Conservation (phyloP, 257 asterid species). For the Solanum bulbocastanum region DNA sequence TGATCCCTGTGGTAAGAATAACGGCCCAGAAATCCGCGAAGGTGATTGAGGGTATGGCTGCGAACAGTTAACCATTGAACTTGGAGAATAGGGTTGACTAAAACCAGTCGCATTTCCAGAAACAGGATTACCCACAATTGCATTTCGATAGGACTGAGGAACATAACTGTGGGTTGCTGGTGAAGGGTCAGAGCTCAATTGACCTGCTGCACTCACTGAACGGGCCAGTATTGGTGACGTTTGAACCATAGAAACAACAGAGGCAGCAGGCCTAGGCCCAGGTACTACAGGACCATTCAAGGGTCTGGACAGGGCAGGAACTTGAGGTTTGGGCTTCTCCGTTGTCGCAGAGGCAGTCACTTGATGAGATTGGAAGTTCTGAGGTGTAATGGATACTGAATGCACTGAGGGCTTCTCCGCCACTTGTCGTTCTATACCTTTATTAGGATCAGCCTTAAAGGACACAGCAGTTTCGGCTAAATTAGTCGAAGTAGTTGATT, state of each 20-base stretch:
- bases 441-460: conserved; percentile 25
- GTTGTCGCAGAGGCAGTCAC: conserved; percentile 12
- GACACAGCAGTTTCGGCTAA: conserved; percentile 24
- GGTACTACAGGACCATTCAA: conserved; percentile 70
- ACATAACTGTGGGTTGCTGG: conserved; percentile 38
- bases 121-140: conserved; percentile 49
- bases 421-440: conserved; percentile 21
- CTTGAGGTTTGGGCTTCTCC: conserved; percentile 37
- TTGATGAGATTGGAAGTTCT: conserved; percentile 20
- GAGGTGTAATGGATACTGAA: conserved; percentile 13
- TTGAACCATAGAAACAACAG: conserved; percentile 43
- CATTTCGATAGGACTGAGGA: conserved; percentile 84
- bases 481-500: conserved; percentile 14
- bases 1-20: conserved; percentile 29
- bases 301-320: conserved; percentile 62
- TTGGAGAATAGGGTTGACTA: conserved; percentile 36
- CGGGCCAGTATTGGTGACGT: conserved; percentile 53
- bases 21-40: conserved; percentile 29
- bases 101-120: conserved; percentile 35
- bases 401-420: conserved; percentile 24
- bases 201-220: conserved; percentile 70
- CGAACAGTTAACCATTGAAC: conserved; percentile 32
- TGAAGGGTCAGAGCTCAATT: conserved; percentile 56
- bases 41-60: conserved; percentile 39
- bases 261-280: conserved; percentile 39